A percentile compares a stretch with the other conserved stretches of the same genome.
phyloP scores from a whole-genome alignment of 345 rosid genomes.

The Trapa bicornis region DNA sequence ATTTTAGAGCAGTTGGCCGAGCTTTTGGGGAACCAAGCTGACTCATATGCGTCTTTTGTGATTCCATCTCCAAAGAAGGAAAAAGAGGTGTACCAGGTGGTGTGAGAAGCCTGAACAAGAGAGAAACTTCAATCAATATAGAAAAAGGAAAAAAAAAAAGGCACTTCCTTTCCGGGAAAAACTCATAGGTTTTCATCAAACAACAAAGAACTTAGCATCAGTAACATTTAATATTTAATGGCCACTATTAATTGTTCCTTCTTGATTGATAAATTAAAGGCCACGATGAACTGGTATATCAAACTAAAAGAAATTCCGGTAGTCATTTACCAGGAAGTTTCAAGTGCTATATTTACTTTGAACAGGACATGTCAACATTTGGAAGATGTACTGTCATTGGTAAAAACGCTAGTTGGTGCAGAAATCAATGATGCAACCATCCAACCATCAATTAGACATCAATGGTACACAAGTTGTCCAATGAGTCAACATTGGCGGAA shows the following conservation, averaged over 20 bases:
- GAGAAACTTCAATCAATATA: background rate
- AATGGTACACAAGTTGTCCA: background rate
- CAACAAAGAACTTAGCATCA: background rate
- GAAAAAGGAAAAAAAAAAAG: background rate
- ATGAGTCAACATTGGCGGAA: background rate
- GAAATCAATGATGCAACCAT: constrained; percentile 3
- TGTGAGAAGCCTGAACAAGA: constrained; percentile 58
- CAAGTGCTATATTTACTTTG: background rate
- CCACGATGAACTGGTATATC: background rate
- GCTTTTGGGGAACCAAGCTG: constrained; percentile 49
- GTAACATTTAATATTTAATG: background rate
- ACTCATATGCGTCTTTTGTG: constrained; percentile 35
- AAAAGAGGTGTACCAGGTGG: constrained; percentile 98
- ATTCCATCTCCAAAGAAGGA: constrained; percentile 92
- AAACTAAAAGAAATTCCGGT: background rate
- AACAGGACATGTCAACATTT: background rate
- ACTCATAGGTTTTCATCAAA: background rate
- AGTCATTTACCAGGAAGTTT: background rate
- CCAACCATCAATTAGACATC: constrained; percentile 1
- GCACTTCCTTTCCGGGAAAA: background rate
- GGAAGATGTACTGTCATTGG: background rate
- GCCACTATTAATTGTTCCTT: no score
- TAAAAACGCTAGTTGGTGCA: background rate
- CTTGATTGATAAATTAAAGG: no score
- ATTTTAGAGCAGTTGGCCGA: constrained; percentile 44